Evolutionary conservation across 2,329 filamentous ascomycete species (phyloP), one percentile per base, ranked within the genome.

Genomic region (Colletotrichum lupini): DNA sequence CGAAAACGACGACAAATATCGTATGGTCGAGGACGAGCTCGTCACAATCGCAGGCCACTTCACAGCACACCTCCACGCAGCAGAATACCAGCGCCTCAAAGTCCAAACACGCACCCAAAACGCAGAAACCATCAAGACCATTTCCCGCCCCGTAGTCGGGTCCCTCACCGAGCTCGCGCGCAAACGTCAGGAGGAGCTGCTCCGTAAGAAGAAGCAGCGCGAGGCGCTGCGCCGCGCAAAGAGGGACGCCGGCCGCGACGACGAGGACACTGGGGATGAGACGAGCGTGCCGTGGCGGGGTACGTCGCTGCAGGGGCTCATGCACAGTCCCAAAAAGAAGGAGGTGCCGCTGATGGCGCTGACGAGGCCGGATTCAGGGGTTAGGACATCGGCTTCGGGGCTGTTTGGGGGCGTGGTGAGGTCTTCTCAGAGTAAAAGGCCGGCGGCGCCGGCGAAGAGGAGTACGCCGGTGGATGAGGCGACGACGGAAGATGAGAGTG

Each of bases 21-120:
- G 93, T 77, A 95, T 96, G 92, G 94, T 97, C 0, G 94, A 96
- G 81, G 94, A 97, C 77, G 94, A 96, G 76, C 90, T 97, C 75
- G 83, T 92, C 24, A 83, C 88, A 19, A 89, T 91, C 0, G 94
- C 94, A 0, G 89, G 90, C 65, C 83, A 86, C 3, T 96, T 94
- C 81, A 96, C 94, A 0, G 87, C 88, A 5, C 93, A 95, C 80
- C 87, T 96, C 1, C 93, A 95, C 79, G 89, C 91, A n/a, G 92
- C 91, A 19, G 93, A 95, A 80, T 96, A 96, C 79, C 86, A 91
- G 71, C 88, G 92, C 4, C 87, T 94, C 57, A 93, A 92, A 80
- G 83, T 84, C 42, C 83, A 85, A 46, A 89, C 90, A 4, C 88
- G 85, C 75, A 79, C 84, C 11, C 86, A 88, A 62, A 91, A 91